phyloP scores from a whole-genome alignment of 371 early-diverging fungal genomes.

The Zopfochytrium polystomum region DNA sequence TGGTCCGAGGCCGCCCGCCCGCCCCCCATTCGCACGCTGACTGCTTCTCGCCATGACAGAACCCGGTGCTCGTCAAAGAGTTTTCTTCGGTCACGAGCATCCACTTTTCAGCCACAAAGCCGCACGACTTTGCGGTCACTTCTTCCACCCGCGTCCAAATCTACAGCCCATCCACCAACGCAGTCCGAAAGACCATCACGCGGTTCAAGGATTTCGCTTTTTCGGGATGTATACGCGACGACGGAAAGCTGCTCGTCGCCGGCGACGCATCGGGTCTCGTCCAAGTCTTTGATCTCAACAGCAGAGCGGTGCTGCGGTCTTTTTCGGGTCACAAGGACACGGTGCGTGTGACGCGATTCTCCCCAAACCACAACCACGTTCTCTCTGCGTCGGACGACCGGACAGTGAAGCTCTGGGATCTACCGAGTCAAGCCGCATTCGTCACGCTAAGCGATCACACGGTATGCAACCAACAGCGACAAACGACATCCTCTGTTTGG shows the following conservation, averaged over 20 bases:
- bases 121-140: constrained; percentile 86
- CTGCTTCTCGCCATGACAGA: constrained; percentile 38
- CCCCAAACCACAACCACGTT: constrained; percentile 73
- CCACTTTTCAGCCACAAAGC: constrained; percentile 78
- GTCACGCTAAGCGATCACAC: constrained; percentile 77
- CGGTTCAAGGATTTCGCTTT: constrained; percentile 87
- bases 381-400: constrained; percentile 87
- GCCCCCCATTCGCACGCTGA: background rate
- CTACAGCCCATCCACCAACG: constrained; percentile 75
- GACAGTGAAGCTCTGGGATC: constrained; percentile 90
- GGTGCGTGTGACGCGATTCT: constrained; percentile 78
- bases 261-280: constrained; percentile 89
- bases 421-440: constrained; percentile 75
- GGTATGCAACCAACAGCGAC: too few species aligned
- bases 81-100: constrained; percentile 79
- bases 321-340: constrained; percentile 79
- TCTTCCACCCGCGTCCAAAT: constrained; percentile 88
- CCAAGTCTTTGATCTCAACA: constrained; percentile 64
- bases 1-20: background rate
- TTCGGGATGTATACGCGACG: constrained; percentile 73
- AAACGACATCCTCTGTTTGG: too few species aligned
- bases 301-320: constrained; percentile 83
- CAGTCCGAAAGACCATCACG: constrained; percentile 78
- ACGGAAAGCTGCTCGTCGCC: constrained; percentile 88
- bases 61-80: constrained; percentile 83